These are phyloP conservation scores for Aspergillus intermedius DNA, from an alignment of 2,329 filamentous ascomycete genomes.

Conservation along the genomic window DNA sequence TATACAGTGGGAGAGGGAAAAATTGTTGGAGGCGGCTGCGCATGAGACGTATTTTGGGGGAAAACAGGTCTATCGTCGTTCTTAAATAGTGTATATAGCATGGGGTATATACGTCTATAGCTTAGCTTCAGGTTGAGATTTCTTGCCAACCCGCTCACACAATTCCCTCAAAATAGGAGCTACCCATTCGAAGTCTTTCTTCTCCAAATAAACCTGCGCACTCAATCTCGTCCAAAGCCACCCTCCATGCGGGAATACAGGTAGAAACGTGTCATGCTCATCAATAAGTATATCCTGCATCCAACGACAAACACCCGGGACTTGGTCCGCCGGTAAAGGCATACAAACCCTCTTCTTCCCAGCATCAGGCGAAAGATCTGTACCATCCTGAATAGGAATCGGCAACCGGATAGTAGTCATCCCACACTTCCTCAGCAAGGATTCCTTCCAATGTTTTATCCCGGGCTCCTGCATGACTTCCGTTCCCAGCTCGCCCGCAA, in stretches of 20 bases:
- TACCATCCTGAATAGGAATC: conserved; percentile 35
- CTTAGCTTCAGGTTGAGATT: conserved; percentile 13
- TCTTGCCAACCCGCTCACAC: conserved; percentile 47
- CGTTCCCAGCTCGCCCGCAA: conserved; percentile 61
- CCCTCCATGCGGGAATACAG: conserved; percentile 55
- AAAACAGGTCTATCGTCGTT: conserved; percentile 18
- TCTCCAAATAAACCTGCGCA: conserved; percentile 77
- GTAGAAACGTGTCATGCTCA: conserved; percentile 66
- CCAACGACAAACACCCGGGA: conserved; percentile 48
- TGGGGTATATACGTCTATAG: background rate
- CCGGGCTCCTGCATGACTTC: conserved; percentile 56
- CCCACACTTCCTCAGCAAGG: conserved; percentile 54
- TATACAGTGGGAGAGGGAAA: conserved; percentile 34
- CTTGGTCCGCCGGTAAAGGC: conserved; percentile 35
- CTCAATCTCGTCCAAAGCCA: conserved; percentile 67
- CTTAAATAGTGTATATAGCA: background rate
- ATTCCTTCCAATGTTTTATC: conserved; percentile 19
- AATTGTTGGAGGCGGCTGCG: conserved; percentile 34
- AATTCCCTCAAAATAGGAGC: conserved; percentile 54
- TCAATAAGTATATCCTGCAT: conserved; percentile 48
- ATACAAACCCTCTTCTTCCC: conserved; percentile 3
- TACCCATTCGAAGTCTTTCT: conserved; percentile 68
- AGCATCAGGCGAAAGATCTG: background rate
- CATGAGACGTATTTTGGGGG: conserved; percentile 41
- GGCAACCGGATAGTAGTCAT: conserved; percentile 72